These are phyloP conservation scores for Wallacemonas collosoma DNA, from an alignment of 208 protist species.

Conservation along the genomic window DNA sequence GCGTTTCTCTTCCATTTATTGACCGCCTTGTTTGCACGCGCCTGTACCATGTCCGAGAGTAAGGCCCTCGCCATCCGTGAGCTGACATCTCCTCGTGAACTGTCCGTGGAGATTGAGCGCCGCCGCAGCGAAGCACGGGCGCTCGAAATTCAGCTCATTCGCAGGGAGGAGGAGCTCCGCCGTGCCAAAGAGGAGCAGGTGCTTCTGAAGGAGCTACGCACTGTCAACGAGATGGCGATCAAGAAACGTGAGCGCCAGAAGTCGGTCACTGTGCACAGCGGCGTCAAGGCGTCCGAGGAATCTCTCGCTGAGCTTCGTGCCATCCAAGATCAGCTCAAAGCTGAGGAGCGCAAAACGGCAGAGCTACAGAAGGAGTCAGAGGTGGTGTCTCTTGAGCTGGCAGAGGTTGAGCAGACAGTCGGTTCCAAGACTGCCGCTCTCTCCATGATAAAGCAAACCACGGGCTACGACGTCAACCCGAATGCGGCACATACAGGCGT, in stretches of 20 bases:
- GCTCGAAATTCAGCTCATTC: constrained; percentile 65
- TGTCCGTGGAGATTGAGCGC: constrained; percentile 51
- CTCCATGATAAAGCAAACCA: constrained; percentile 57
- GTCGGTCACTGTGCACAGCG: constrained; percentile 6
- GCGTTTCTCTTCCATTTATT: neutral
- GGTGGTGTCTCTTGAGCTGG: constrained; percentile 45
- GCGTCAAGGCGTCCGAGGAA: constrained; percentile 63
- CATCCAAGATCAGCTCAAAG: constrained; percentile 73
- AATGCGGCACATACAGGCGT: constrained; percentile 21
- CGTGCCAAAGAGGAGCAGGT: constrained; percentile 79
- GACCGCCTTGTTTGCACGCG: neutral
- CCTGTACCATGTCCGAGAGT: constrained; percentile 44
- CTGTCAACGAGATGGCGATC: constrained; percentile 80
- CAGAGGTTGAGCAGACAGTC: constrained; percentile 64
- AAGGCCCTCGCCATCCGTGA: constrained; percentile 51
- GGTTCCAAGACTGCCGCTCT: constrained; percentile 47
- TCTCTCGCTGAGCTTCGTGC: constrained; percentile 58
- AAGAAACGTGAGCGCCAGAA: constrained; percentile 52
- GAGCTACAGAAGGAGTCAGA: constrained; percentile 60
- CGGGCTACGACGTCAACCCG: constrained; percentile 47
- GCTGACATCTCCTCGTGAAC: constrained; percentile 26
- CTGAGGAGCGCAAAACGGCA: constrained; percentile 58
- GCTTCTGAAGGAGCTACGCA: constrained; percentile 72
- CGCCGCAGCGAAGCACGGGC: constrained; percentile 53
- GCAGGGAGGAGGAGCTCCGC: constrained; percentile 77